Base-by-base conservation (phyloP, 1,139 yeast species). In the Yamadazyma diospyri region DNA sequence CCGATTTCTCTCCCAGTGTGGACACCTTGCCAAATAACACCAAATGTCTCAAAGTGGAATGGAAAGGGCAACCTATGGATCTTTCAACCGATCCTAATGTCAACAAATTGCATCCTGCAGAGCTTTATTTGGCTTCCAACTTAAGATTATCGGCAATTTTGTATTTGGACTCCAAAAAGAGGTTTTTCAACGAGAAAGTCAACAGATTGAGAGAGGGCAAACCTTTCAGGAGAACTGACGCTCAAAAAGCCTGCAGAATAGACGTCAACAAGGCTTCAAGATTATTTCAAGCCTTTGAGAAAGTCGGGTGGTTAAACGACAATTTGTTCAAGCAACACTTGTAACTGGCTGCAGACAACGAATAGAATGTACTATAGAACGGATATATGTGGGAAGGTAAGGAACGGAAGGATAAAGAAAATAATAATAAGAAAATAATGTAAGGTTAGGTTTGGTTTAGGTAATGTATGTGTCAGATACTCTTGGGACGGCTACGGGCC, bases 11-110 rank as follows among this genome's bases (percentile, higher is more conserved):
- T 6, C 97, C 97, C 5, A 59, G 59, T 37, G 62, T 85, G 1
- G 53, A 69, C 1, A 70, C 84, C 1, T 66, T 92, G 39, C 64
- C 73, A 15, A 79, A 78, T 48, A 79, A 79, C 50, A 45, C 61
- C 29, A 80, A 81, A 58, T 77, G 88, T 46, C 69, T 92, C 48
- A 82, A 82, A 52, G 85, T 94, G 30, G 97, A 89, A 54, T 92
- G 98, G 98, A 89, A 89, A 63, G 97, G 97, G 8, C 94, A 88
- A 48, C 95, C 97, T 26, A 87, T 92, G 96, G 94, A 86, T 57
- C 71, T 92, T 40, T 69, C 82, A 10, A 52, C 59, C 25, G 97
- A 92, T 58, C 94, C 95, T 16, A 71, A 85, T 45, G 59, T 72
- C 34, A 64, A 64, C 32, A 72, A 80, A 47, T 68, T 92, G 44